Conservation (phyloP, 108 stramenopile species). For the Pseudonitzschia multiseries region DNA sequence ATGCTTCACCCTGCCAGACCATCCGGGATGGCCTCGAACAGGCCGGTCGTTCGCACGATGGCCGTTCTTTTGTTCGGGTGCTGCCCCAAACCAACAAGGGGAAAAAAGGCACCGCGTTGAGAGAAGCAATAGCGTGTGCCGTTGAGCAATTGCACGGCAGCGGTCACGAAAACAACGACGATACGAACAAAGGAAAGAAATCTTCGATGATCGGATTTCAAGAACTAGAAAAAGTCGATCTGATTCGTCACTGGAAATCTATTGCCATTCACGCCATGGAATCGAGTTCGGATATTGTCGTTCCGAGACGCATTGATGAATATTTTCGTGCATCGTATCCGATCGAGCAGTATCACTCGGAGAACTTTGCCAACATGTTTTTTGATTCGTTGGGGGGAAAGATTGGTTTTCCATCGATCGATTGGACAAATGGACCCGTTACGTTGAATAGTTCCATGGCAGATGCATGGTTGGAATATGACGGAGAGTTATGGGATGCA, state of each 20-base stretch:
- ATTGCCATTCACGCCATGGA: constrained; percentile 21
- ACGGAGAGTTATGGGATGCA: constrained; percentile 59
- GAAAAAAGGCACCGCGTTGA: constrained; percentile 51
- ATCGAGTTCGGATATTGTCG: constrained; percentile 40
- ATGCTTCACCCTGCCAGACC: constrained; percentile 39
- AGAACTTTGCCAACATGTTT: constrained; percentile 55
- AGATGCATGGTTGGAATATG: constrained; percentile 41
- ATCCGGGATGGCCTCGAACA: constrained; percentile 14
- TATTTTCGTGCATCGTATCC: constrained; percentile 55
- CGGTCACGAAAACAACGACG: neutral
- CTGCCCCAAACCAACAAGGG: constrained; percentile 33
- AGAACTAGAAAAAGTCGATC: constrained; percentile 62
- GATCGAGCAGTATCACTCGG: constrained; percentile 71
- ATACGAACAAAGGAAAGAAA: neutral
- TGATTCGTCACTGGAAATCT: constrained; percentile 41
- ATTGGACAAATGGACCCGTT: constrained; percentile 66
- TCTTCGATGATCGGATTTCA: constrained; percentile 45
- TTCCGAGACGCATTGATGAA: constrained; percentile 34
- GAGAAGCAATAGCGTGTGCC: constrained; percentile 40
- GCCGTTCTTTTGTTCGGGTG: constrained; percentile 24
- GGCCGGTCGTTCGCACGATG: constrained; percentile 12
- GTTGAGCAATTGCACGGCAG: constrained; percentile 8
- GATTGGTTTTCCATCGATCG: constrained; percentile 33
- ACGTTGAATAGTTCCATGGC: constrained; percentile 39
- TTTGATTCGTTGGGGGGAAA: constrained; percentile 43